Evolutionary conservation across 139 green algal species (phyloP).

Genomic region (Raphidocelis subcapitata): DNA sequence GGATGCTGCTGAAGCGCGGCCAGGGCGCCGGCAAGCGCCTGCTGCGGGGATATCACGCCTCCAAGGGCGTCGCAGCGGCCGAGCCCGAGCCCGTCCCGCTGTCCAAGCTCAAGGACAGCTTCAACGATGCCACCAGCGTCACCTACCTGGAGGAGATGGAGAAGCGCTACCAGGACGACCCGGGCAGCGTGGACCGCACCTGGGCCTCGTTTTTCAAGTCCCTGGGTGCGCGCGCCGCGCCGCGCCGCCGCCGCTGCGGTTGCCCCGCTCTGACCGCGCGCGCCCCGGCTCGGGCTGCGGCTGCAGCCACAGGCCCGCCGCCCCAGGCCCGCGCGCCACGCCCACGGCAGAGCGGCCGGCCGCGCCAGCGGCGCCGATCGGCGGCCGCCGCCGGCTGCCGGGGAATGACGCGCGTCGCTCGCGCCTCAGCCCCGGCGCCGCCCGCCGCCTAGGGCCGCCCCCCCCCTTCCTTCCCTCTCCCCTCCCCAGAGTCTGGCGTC

Average conservation of each 20-base stretch:
- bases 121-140: slow-evolving; percentile 87
- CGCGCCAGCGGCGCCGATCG: too few species aligned
- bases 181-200: slow-evolving; percentile 78
- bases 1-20: too few species aligned
- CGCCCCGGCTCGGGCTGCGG: too few species aligned
- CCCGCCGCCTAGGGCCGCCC: background rate
- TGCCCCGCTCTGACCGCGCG: background rate
- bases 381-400: too few species aligned
- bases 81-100: slow-evolving; percentile 77
- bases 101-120: slow-evolving; percentile 90
- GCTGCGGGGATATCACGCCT: too few species aligned
- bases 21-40: too few species aligned
- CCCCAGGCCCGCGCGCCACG: background rate
- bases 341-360: too few species aligned
- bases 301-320: too few species aligned
- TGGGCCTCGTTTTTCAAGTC: slow-evolving; percentile 88
- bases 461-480: background rate
- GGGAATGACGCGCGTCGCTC: background rate
- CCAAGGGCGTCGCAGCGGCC: too few species aligned
- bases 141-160: slow-evolving; percentile 92
- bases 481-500: slow-evolving; percentile 71
- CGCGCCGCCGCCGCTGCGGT: background rate
- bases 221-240: slow-evolving; percentile 50
- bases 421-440: background rate
- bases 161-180: slow-evolving; percentile 77